These are phyloP conservation scores for Sicyos baderoa DNA, from an alignment of 306 rosid genomes.

Conservation along the genomic window DNA sequence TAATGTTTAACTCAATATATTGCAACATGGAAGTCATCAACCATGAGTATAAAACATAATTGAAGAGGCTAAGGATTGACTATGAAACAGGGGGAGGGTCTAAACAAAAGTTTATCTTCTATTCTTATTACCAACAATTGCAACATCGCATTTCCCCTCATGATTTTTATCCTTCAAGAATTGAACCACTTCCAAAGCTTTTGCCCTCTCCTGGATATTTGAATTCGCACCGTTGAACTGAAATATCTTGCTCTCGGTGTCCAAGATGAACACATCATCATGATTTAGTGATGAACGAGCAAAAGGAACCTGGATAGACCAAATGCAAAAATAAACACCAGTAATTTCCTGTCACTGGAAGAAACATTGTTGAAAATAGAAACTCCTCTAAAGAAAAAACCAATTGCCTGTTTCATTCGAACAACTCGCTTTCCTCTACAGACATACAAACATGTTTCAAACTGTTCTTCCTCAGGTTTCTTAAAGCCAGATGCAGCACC, in stretches of 20 bases:
- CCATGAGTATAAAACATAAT: background rate
- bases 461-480: conserved; percentile 68
- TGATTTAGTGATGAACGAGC: conserved; percentile 93
- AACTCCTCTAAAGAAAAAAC: conserved; percentile 28
- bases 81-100: background rate
- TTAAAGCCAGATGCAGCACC: conserved; percentile 83
- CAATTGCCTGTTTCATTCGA: conserved; percentile 85
- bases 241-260: conserved; percentile 68
- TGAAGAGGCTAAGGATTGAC: conserved; percentile 1
- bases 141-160: conserved; percentile 74
- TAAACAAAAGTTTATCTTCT: background rate
- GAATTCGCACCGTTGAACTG: conserved; percentile 99
- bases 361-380: background rate
- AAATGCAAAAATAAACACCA: conserved; percentile 24
- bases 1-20: conserved; percentile 12
- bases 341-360: conserved; percentile 10
- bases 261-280: conserved; percentile 94
- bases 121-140: conserved; percentile 86
- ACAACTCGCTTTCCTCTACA: conserved; percentile 99
- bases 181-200: conserved; percentile 92
- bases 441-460: conserved; percentile 71
- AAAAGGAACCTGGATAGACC: conserved; percentile 71
- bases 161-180: conserved; percentile 92
- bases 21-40: background rate
- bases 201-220: conserved; percentile 96